Evolutionary conservation across 2,329 filamentous ascomycete genomes (phyloP), one percentile per base, ranked within the genome.

Genomic region (Whalleya microplaca): DNA sequence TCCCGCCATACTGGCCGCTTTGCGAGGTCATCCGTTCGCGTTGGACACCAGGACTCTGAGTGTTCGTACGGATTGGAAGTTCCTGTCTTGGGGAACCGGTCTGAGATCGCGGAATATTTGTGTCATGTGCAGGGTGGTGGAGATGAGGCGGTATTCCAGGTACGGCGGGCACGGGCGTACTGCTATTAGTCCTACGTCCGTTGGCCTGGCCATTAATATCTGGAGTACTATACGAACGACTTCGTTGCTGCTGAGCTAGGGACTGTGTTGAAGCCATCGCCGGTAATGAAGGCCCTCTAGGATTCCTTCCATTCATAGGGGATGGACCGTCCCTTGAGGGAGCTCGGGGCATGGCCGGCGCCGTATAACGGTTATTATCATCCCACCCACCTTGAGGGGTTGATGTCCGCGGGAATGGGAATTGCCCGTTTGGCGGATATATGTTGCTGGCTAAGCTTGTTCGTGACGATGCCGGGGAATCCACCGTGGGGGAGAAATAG

Each of bases 181-280:
- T 82, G 71, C 74, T 80, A 73, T 84, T 83, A 62, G 80, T 77
- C 51, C 78, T 73, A 69, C 85, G 79, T 61, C 86, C 79, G 47
- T 81, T 81, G 61, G 83, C 81, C 51, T 87, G 84, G 51, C 84
- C 87, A 63, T 96, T 91, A 66, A 96, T 96, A 72, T 98, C 93
- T 7, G 95, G 94, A 61, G 93, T 97, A 76, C 94, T 98, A 69
- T 96, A 96, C 40, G 93, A 96, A 62, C 95, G 85, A 76, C 91
- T 88, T 64, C 92, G 84, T 69, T 89, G 87, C 71, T 91, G 87
- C 61, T 87, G 77, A 70, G 82, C 74, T 61, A 81, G 78, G 66
- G 81, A 78, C 65, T 85, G 58, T 78, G 75, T 21, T 68, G 80
- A 78, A 16, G 86, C 80, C 82, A 91, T 88, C 18, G 85, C 88